Evolutionary conservation across 306 rosid species (phyloP).

Genomic region (Prinsepia uniflora): DNA sequence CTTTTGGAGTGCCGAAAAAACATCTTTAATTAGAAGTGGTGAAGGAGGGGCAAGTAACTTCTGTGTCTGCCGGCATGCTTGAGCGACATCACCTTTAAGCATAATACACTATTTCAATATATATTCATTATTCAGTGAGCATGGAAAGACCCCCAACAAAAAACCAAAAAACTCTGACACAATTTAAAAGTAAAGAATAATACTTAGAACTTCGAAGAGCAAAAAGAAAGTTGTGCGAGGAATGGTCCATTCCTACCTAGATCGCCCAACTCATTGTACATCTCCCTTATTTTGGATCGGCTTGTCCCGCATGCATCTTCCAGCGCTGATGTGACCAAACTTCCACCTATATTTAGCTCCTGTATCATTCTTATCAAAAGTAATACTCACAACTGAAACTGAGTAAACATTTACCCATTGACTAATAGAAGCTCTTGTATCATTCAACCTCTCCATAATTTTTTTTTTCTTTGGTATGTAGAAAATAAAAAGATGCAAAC

Average conservation of each 20-base stretch:
- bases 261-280: conserved; percentile 87
- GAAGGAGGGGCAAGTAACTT: conserved; percentile 76
- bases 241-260: conserved; percentile 55
- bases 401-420: background rate
- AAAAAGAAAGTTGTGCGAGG: conserved; percentile 15
- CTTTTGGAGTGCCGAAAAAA: conserved; percentile 62
- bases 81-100: conserved; percentile 92
- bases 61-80: conserved; percentile 86
- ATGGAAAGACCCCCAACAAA: background rate
- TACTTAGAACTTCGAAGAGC: conserved; percentile 23
- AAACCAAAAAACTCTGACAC: too few species aligned
- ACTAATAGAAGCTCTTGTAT: background rate
- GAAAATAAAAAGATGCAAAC: background rate
- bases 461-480: background rate
- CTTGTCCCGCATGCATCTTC: conserved; percentile 86
- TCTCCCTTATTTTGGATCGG: conserved; percentile 65
- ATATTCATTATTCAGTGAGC: conserved; percentile 15
- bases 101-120: conserved; percentile 26
- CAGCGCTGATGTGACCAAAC: conserved; percentile 74
- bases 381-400: background rate
- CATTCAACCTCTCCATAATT: too few species aligned
- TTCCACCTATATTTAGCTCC: conserved; percentile 89
- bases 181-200: conserved; percentile 18
- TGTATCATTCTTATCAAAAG: conserved; percentile 31
- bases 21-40: conserved; percentile 71